Evolutionary conservation across 108 stramenopile genomes (phyloP).

Genomic region (Cafeteria roenbergensis): DNA sequence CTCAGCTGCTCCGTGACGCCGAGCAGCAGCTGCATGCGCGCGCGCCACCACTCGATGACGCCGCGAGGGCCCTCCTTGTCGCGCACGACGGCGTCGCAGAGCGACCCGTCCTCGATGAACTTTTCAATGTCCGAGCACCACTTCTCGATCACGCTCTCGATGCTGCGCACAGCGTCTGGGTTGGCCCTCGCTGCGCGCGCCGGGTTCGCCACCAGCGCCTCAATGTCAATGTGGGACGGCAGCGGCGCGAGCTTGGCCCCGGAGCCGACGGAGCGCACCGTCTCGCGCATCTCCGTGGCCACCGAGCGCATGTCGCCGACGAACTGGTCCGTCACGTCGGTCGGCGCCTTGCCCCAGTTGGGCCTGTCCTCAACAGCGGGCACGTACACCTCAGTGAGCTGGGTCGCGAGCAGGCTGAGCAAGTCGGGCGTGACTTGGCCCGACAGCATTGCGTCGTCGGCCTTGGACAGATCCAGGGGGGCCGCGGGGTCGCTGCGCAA

Average conservation of each 20-base stretch:
- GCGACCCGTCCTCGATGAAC: slow-evolving; percentile 25
- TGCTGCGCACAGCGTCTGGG: slow-evolving; percentile 50
- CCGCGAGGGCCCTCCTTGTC: slow-evolving; percentile 58
- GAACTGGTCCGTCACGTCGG: slow-evolving; percentile 49
- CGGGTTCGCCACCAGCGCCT: slow-evolving; percentile 25
- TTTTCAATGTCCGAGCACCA: slow-evolving; percentile 75
- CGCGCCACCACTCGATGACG: slow-evolving; percentile 67
- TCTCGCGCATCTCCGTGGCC: slow-evolving; percentile 47
- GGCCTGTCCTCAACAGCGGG: slow-evolving; percentile 49
- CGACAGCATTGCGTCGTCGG: slow-evolving; percentile 48
- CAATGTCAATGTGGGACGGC: slow-evolving; percentile 28
- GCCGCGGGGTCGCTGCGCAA: slow-evolving; percentile 12
- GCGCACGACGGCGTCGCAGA: not conserved
- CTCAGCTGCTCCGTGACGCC: slow-evolving; percentile 68
- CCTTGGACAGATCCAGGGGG: slow-evolving; percentile 34
- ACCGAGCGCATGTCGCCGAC: slow-evolving; percentile 51
- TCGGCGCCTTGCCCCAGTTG: slow-evolving; percentile 60
- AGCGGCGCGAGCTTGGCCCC: slow-evolving; percentile 55
- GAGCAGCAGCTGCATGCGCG: slow-evolving; percentile 63
- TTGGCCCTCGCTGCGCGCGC: slow-evolving; percentile 23
- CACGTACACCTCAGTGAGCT: slow-evolving; percentile 45
- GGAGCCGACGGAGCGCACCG: slow-evolving; percentile 50
- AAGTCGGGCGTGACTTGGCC: slow-evolving; percentile 55
- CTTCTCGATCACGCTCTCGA: slow-evolving; percentile 59
- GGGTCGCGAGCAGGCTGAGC: slow-evolving; percentile 51